Conservation (phyloP, 768 basidiomycete species). For the Auricularia sp. region DNA sequence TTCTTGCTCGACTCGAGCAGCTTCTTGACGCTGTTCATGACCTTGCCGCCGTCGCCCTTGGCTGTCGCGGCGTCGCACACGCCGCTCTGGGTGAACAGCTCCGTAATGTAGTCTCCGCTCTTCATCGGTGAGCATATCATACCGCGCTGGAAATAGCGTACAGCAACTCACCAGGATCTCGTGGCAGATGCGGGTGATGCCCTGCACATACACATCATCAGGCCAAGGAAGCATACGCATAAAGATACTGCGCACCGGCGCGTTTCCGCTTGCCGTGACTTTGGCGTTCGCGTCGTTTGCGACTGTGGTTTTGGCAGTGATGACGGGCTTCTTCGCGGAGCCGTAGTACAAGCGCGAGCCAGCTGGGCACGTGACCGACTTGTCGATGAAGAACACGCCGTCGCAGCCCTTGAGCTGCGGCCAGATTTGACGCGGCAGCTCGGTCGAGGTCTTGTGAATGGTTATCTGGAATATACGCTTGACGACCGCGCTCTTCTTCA, state of each 20-base stretch:
- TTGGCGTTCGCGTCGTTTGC: background rate
- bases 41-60: background rate
- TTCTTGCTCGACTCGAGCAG: background rate
- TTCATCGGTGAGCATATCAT: background rate
- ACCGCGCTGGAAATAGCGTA: background rate
- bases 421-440: background rate
- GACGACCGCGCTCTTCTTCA: background rate
- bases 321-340: background rate
- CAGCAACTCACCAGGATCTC: background rate
- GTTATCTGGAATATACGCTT: background rate
- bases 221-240: background rate
- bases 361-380: background rate
- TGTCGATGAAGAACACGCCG: background rate
- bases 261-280: background rate
- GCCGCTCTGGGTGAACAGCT: background rate
- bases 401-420: background rate
- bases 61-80: constrained; percentile 5
- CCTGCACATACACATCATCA: background rate
- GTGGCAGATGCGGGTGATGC: background rate
- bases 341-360: background rate
- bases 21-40: background rate
- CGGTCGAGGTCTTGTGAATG: background rate
- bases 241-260: background rate
- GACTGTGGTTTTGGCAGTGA: background rate
- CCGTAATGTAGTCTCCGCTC: background rate